phyloP scores from a whole-genome alignment of 1,284 basidiomycete genomes.

The Boletus calvinii region DNA sequence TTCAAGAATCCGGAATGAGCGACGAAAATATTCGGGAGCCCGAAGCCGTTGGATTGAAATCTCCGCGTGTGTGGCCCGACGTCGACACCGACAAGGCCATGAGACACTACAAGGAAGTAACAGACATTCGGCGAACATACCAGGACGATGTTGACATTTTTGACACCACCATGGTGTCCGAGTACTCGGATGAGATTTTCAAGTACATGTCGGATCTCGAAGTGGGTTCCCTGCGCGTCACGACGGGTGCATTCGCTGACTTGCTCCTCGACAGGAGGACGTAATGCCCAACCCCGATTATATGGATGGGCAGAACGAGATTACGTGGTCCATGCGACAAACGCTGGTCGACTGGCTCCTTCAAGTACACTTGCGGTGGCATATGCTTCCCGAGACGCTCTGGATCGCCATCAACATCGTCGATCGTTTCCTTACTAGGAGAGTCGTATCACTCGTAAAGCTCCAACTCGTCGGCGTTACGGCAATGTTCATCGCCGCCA shows the following conservation, averaged over 20 bases:
- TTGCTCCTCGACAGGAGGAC: slow-evolving; percentile 53
- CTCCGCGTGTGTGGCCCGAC: slow-evolving; percentile 66
- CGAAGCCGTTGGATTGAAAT: slow-evolving; percentile 38
- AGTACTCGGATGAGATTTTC: slow-evolving; percentile 98
- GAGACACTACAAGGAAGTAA: slow-evolving; percentile 58
- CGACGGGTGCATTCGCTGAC: slow-evolving; percentile 6
- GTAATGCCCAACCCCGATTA: slow-evolving; percentile 94
- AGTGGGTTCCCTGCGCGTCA: slow-evolving; percentile 45
- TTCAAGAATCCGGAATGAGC: slow-evolving; percentile 40
- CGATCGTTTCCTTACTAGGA: slow-evolving; percentile 93
- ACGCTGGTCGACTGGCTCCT: slow-evolving; percentile 98
- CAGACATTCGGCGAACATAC: slow-evolving; percentile 70
- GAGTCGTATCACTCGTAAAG: slow-evolving; percentile 91
- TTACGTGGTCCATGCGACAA: slow-evolving; percentile 95
- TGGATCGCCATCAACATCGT: slow-evolving; percentile 98
- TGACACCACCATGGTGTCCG: slow-evolving; percentile 97
- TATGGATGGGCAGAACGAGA: slow-evolving; percentile 93
- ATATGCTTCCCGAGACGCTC: slow-evolving; percentile 96
- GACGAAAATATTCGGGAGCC: slow-evolving; percentile 46
- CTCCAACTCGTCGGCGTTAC: slow-evolving; percentile 98
- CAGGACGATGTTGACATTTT: slow-evolving; percentile 81
- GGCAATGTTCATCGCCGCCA: slow-evolving; percentile 96
- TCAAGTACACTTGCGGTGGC: slow-evolving; percentile 96
- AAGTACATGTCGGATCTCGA: slow-evolving; percentile 93
- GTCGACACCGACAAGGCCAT: slow-evolving; percentile 57